These are phyloP conservation scores for Lathyrus oleraceus DNA, from an alignment of 306 rosid species.

Conservation along the genomic window DNA sequence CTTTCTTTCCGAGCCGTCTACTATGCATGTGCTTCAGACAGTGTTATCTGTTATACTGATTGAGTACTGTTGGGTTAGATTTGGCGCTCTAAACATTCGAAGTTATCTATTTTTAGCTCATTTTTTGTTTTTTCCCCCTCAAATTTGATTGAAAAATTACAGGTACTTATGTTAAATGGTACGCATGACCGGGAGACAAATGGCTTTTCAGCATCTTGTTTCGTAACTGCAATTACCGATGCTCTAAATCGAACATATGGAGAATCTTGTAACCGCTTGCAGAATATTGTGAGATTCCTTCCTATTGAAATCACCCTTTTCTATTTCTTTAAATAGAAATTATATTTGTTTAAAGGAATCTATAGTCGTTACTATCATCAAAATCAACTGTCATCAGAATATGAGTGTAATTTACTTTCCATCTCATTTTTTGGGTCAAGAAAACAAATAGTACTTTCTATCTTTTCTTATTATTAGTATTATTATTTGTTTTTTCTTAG, in stretches of 20 bases:
- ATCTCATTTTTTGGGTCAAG: no score
- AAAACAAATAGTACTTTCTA: no score
- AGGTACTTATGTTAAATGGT: constrained; percentile 86
- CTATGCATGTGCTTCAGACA: constrained; percentile 16
- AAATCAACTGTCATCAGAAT: no score
- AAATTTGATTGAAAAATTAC: constrained; percentile 16
- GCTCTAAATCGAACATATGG: constrained; percentile 89
- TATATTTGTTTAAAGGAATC: no score
- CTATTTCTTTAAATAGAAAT: no score
- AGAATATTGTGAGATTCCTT: constrained; percentile 54
- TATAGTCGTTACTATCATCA: no score
- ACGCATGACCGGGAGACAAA: constrained; percentile 78
- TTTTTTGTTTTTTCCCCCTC: constrained; percentile 15
- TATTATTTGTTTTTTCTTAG: background rate
- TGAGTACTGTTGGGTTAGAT: constrained; percentile 19
- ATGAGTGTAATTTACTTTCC: no score
- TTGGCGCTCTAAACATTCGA: constrained; percentile 8
- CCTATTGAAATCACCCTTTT: constrained; percentile 5
- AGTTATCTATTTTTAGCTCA: constrained; percentile 18
- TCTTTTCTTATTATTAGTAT: background rate
- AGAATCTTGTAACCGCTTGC: constrained; percentile 55
- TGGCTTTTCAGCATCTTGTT: constrained; percentile 80
- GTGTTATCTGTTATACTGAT: constrained; percentile 17
- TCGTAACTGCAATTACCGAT: constrained; percentile 80
- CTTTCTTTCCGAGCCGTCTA: constrained; percentile 13